Base-by-base conservation (phyloP, 1,284 basidiomycete genomes). In the Polyporus tsugae region DNA sequence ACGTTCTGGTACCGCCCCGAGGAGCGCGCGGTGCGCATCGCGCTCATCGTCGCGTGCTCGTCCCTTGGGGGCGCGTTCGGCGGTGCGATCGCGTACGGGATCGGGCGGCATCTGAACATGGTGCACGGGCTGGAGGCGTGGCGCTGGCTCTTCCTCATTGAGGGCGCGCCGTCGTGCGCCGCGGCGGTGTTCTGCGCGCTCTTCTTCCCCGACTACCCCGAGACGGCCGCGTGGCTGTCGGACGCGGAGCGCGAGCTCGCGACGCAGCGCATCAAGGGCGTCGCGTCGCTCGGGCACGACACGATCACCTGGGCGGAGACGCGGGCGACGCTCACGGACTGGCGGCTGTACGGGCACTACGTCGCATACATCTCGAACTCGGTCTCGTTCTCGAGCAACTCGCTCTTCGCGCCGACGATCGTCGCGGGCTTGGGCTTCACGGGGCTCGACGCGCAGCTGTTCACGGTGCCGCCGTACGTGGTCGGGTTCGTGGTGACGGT, bases 381-480 rank as follows among this genome's bases (percentile, higher is more conserved):
- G 15, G 74, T 79, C 15, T 76, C 80, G 13, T 81, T 81, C 68
- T 78, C 78, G 29, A 79, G 78, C 70, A 73, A 80, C 46, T 81
- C 80, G 17, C 71, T 82, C 10, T 81, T 82, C 71, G 69, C 79
- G 57, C 80, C 81, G 38, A 80, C 81, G 17, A 81, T 82, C 70
- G 76, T 79, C 52, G 75, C 79, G 22, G 80, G 78, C 6, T 75
- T 87, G 35, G 87, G 86, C 1, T 86, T 84, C 75, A 78, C 77
- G 22, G 78, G 80, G 36, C 81, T 86, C 15, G 72, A 78, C 38
- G 85, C 86, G 2, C 87, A 89, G 75, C 81, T 89, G 17, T 84
- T 85, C 79, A 86, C 86, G 1, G 87, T 89, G 1, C 87, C 87
- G 25, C 85, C 86, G 15, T 87, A 84, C 55, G 82, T 80, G 19